Percentiles rank a stretch among this genome's conserved stretches.
Evolutionary conservation across 1,139 yeast species (phyloP).

Genomic region (Kluyveromyces marxianus): DNA sequence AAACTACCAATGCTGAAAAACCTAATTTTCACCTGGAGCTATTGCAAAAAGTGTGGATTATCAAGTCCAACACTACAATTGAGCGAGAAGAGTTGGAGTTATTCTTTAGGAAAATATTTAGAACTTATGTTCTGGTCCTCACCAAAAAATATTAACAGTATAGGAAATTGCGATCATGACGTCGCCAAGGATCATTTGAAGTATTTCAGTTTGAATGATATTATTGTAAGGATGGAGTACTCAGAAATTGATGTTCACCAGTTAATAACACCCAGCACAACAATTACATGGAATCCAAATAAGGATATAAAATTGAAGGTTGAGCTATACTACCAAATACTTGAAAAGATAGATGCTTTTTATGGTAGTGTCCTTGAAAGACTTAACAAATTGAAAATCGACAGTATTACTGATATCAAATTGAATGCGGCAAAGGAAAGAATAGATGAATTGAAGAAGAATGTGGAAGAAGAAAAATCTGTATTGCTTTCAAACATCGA

Average conservation of each 20-base stretch:
- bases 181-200: slow-evolving; percentile 73
- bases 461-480: slow-evolving; percentile 45
- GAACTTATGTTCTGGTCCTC: slow-evolving; percentile 80
- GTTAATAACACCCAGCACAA: slow-evolving; percentile 68
- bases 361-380: slow-evolving; percentile 70
- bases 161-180: slow-evolving; percentile 67
- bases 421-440: slow-evolving; percentile 59
- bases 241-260: slow-evolving; percentile 68
- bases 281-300: slow-evolving; percentile 65
- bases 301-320: slow-evolving; percentile 63
- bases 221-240: slow-evolving; percentile 74
- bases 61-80: slow-evolving; percentile 78
- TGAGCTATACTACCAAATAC: slow-evolving; percentile 50
- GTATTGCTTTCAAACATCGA: slow-evolving; percentile 42
- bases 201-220: slow-evolving; percentile 75
- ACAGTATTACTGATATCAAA: slow-evolving; percentile 61
- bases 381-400: slow-evolving; percentile 72
- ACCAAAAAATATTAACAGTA: slow-evolving; percentile 35
- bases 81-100: slow-evolving; percentile 84
- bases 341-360: slow-evolving; percentile 48
- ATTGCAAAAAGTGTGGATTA: slow-evolving; percentile 70
- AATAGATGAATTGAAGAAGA: slow-evolving; percentile 50
- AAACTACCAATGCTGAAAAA: slow-evolving; percentile 54
- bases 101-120: slow-evolving; percentile 86
- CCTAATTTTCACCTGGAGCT: slow-evolving; percentile 86